These are phyloP conservation scores for Hypocrella siamensis DNA, from an alignment of 2,329 filamentous ascomycete species.

Conservation along the genomic window DNA sequence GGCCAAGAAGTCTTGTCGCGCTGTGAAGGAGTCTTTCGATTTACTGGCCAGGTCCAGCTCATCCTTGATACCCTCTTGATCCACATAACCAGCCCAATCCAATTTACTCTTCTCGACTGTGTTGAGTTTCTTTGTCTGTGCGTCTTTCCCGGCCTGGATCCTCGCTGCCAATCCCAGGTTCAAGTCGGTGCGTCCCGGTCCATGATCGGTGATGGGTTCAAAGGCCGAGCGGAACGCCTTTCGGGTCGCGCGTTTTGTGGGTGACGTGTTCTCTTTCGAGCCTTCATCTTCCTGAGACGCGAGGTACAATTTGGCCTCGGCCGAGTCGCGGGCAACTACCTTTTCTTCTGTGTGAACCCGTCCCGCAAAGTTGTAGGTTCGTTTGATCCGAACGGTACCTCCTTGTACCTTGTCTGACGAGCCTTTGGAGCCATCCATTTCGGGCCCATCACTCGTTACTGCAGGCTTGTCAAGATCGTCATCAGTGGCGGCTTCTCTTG, in stretches of 20 bases:
- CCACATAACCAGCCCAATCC: conserved; percentile 59
- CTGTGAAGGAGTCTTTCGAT: conserved; percentile 47
- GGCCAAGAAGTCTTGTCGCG: conserved; percentile 48
- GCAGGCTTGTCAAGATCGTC: conserved; percentile 4
- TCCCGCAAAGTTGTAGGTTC: conserved; percentile 61
- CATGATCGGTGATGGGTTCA: conserved; percentile 35
- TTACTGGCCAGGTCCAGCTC: conserved; percentile 49
- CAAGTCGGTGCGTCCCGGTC: conserved; percentile 35
- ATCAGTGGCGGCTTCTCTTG: conserved; percentile 1
- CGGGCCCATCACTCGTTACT: conserved; percentile 11
- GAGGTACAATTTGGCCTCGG: conserved; percentile 49
- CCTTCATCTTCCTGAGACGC: conserved; percentile 28
- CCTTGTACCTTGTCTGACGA: neutral
- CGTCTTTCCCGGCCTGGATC: conserved; percentile 29
- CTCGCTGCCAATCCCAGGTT: conserved; percentile 38
- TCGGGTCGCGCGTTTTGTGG: conserved; percentile 28
- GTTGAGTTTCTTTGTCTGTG: conserved; percentile 48
- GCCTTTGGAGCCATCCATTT: neutral
- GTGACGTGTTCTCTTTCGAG: conserved; percentile 11
- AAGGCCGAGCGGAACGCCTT: conserved; percentile 47
- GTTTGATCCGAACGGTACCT: conserved; percentile 46
- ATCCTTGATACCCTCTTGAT: conserved; percentile 55
- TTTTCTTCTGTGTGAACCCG: conserved; percentile 59
- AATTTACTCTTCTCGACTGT: conserved; percentile 58
- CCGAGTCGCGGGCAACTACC: conserved; percentile 46